Base-by-base conservation (phyloP, 139 green algal genomes). In the Chlorella sp. region DNA sequence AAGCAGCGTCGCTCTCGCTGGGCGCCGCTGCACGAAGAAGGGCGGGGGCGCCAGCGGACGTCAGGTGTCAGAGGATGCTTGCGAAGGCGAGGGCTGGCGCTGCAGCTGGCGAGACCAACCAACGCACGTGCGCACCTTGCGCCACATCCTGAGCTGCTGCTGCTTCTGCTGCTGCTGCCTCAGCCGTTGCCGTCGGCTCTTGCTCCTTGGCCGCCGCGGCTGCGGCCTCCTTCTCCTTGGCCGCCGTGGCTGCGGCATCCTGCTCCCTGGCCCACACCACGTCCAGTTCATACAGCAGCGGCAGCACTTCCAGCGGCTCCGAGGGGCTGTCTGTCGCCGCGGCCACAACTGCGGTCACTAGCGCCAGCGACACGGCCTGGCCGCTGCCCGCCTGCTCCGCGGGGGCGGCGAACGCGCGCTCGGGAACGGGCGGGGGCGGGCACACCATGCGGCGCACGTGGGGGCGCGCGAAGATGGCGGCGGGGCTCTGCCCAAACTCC, bases 401-500 rank as follows among this genome's bases (percentile, higher is more conserved):
- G 7, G 48, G 38, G 7, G 42, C 51, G n/a, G n/a, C n/a, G n/a
- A n/a, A n/a, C n/a, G n/a, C n/a, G n/a, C n/a, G n/a, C 4, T 33
- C 46, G 46, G 67, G 67, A 0, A 46, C 12, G 7, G 69, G 69
- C 38, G 40, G 17, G n/a, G 73, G 77, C 35, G 71, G 83, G 64
- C 73, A 87, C n/a, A 83, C 79, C 36, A 82, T 48, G 50, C 87
- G 82, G 12, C 64, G 79, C 42, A 88, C 87, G 77, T 95, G 91
- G 21, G 84, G 82, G 14, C 51, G n/a, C 1, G 38, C 45, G 79
- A 95, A 98, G 27, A 99, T 83, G 85, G 98, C 92, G 70, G 75
- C 84, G 25, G 95, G 93, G 35, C 86, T 91, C 71, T 95, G 90
- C 9, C 94, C 94, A 86, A 98, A 98, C 84, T 98, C 94, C 35